Conservation (phyloP, 805 yeast genomes). For the Huiozyma naganishii region DNA sequence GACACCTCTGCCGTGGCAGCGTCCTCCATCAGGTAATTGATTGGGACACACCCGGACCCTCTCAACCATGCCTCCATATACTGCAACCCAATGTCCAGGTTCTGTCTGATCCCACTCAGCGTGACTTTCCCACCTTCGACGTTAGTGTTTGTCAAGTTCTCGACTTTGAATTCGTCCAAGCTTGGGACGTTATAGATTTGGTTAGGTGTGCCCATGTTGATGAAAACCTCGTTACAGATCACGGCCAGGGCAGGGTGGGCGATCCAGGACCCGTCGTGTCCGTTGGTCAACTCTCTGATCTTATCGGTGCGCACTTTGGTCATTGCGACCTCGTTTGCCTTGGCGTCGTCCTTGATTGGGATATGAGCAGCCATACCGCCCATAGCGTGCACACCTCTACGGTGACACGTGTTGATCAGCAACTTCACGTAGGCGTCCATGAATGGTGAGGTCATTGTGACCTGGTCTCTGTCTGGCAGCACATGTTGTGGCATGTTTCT, state of each 20-base stretch:
- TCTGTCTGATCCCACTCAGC: slow-evolving; percentile 57
- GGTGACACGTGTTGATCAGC: slow-evolving; percentile 63
- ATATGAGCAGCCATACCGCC: slow-evolving; percentile 90
- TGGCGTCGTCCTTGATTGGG: slow-evolving; percentile 63
- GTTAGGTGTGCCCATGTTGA: slow-evolving; percentile 75
- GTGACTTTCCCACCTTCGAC: slow-evolving; percentile 57
- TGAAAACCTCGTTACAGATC: slow-evolving; percentile 61
- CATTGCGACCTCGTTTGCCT: slow-evolving; percentile 56
- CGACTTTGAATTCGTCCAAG: slow-evolving; percentile 23
- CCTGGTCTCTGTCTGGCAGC: slow-evolving; percentile 70
- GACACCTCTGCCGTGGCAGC: slow-evolving; percentile 88
- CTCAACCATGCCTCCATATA: slow-evolving; percentile 83
- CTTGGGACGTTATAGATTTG: slow-evolving; percentile 48
- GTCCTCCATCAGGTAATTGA: slow-evolving; percentile 78
- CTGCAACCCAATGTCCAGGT: slow-evolving; percentile 64
- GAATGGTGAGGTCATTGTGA: slow-evolving; percentile 72
- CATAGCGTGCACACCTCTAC: slow-evolving; percentile 75
- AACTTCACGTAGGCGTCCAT: slow-evolving; percentile 70
- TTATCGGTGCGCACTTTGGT: slow-evolving; percentile 65
- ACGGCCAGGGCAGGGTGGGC: slow-evolving; percentile 78
- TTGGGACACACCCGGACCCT: slow-evolving; percentile 78
- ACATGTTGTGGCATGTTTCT: slow-evolving; percentile 57
- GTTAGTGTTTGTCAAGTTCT: slow-evolving; percentile 51
- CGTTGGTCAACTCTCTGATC: slow-evolving; percentile 63
- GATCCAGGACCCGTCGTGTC: slow-evolving; percentile 86